phyloP scores from a whole-genome alignment of 23 red algal genomes.

The Pyropia yezoensis region DNA sequence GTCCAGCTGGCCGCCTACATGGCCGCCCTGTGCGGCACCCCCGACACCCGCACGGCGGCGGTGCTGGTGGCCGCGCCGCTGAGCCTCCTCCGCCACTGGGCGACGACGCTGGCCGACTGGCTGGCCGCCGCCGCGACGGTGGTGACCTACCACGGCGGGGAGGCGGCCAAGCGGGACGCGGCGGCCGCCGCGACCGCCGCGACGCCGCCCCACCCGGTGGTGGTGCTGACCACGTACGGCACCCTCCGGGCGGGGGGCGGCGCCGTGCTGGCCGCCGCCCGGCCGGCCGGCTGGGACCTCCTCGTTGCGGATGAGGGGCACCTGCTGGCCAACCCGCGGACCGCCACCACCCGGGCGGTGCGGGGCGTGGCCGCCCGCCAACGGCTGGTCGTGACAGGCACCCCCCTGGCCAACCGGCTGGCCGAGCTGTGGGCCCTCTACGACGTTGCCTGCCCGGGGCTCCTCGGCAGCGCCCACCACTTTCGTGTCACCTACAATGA shows the following conservation, averaged over 20 bases:
- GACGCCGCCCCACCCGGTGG: constrained; percentile 8
- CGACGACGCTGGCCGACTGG: constrained; percentile 66
- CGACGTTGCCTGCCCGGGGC: too few species aligned
- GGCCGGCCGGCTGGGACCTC: constrained; percentile 54
- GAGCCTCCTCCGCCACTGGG: constrained; percentile 65
- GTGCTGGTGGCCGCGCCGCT: constrained; percentile 78
- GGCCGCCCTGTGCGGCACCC: constrained; percentile 27
- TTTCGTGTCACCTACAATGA: too few species aligned
- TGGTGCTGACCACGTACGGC: constrained; percentile 41
- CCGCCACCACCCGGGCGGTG: constrained; percentile 40
- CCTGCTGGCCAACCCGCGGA: constrained; percentile 76
- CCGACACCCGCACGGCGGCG: constrained; percentile 32
- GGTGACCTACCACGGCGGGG: constrained; percentile 61
- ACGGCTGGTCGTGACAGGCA: constrained; percentile 77
- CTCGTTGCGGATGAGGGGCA: constrained; percentile 83
- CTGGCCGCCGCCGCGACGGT: constrained; percentile 66
- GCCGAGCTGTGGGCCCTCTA: constrained; percentile 77
- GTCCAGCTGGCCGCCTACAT: neutral
- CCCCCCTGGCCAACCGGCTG: constrained; percentile 81
- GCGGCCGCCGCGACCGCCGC: constrained; percentile 25
- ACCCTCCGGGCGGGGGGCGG: constrained; percentile 62
- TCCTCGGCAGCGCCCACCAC: too few species aligned
- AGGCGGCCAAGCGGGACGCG: constrained; percentile 45
- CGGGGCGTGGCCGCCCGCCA: constrained; percentile 47
- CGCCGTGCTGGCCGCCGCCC: constrained; percentile 35